These are phyloP conservation scores for Pelargonium nanum DNA, from an alignment of 345 rosid species.

Conservation along the genomic window DNA sequence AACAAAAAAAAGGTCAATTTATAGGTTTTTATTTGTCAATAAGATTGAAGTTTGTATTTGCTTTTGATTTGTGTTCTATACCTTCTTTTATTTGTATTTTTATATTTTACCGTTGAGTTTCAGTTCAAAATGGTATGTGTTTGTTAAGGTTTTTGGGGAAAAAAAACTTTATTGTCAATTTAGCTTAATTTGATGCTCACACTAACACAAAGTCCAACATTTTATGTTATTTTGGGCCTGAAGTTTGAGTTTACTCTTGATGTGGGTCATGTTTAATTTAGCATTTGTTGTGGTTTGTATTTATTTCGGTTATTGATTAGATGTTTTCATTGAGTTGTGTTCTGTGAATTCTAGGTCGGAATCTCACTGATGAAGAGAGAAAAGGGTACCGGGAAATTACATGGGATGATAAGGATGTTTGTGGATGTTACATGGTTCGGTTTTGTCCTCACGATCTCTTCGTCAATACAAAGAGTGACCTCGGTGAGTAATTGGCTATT, in stretches of 20 bases:
- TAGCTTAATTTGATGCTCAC: not conserved
- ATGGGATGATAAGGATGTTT: slow-evolving; percentile 95
- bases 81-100: not conserved
- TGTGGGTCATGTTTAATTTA: too few relatives aligned
- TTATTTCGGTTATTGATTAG: not conserved
- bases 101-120: not conserved
- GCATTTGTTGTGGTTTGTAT: too few relatives aligned
- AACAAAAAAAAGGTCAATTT: too few relatives aligned
- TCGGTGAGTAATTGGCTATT: slow-evolving; percentile 37
- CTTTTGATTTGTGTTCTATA: too few relatives aligned
- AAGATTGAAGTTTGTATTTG: too few relatives aligned
- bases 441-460: slow-evolving; percentile 98
- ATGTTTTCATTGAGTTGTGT: not conserved
- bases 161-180: not conserved
- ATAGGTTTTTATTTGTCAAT: too few relatives aligned
- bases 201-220: not conserved
- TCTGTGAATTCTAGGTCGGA: slow-evolving; percentile 43
- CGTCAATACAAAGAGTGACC: slow-evolving; percentile 93
- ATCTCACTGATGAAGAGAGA: slow-evolving; percentile 79
- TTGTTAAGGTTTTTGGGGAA: not conserved
- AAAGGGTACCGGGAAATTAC: slow-evolving; percentile 71
- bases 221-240: not conserved
- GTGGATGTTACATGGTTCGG: slow-evolving; percentile 88
- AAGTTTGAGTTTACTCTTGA: not conserved
- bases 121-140: not conserved